These are phyloP conservation scores for Ceratobasidium sp. DNA, from an alignment of 1,284 basidiomycete species.

Conservation along the genomic window DNA sequence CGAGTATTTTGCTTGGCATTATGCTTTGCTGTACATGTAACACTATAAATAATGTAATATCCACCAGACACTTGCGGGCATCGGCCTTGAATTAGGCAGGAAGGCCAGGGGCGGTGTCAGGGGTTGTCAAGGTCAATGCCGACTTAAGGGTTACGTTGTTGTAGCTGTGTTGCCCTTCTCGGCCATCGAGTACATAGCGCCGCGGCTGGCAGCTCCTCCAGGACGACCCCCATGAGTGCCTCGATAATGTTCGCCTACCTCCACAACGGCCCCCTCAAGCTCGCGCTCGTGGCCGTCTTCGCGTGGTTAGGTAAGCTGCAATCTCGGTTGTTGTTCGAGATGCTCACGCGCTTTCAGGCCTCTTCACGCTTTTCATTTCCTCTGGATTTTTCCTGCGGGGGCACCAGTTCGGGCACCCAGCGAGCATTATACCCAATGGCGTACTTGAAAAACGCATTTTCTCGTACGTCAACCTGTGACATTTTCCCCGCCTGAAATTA, in stretches of 20 bases:
- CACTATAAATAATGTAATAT: slow-evolving; percentile 10
- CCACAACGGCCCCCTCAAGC: slow-evolving; percentile 38
- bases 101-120: slow-evolving; percentile 28
- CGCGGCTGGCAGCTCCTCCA: not conserved
- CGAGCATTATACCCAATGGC: slow-evolving; percentile 21
- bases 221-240: slow-evolving; percentile 3
- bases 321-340: not conserved
- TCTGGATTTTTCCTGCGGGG: slow-evolving; percentile 18
- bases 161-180: slow-evolving; percentile 21
- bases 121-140: slow-evolving; percentile 26
- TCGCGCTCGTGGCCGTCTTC: slow-evolving; percentile 1
- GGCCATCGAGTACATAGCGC: slow-evolving; percentile 32
- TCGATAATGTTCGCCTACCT: slow-evolving; percentile 16
- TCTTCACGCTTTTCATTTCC: slow-evolving; percentile 40
- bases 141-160: slow-evolving; percentile 27
- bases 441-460: slow-evolving; percentile 33
- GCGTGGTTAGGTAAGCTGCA: slow-evolving; percentile 34
- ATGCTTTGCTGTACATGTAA: slow-evolving; percentile 7
- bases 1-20: not conserved
- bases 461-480: slow-evolving; percentile 6
- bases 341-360: slow-evolving; percentile 11
- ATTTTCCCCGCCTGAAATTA: slow-evolving; percentile 5
- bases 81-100: not conserved
- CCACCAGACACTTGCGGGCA: not conserved
- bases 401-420: slow-evolving; percentile 22